Evolutionary conservation across 345 rosid species (phyloP), one percentile per base, ranked within the genome.

Genomic region (Firmiana major): DNA sequence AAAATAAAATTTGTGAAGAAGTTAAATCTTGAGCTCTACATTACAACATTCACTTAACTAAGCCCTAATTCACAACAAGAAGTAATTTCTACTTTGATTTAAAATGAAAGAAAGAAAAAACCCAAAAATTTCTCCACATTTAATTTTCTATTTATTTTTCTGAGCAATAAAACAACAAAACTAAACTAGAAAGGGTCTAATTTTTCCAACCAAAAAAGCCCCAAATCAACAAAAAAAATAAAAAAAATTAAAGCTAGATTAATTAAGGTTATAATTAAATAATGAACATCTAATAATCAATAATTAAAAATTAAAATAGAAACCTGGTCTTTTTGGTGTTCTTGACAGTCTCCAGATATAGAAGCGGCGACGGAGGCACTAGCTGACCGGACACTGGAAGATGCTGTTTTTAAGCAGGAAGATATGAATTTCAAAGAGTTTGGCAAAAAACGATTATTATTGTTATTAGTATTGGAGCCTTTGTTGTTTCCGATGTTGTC

Each of bases 381-480:
- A 53, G 98, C 97, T 53, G 98, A 89, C 53, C 97, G 91, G 26
- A 96, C 99, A 60, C 98, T 97, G 40, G 94, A 91, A 55, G 98
- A 95, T 54, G 98, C 99, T 63, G 98, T 93, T 78, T 88, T 88
- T 74, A 96, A 81, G 45, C 93, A 96, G 9, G 97, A 90, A 22
- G 97, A 96, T 76, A 96, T 90, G 83, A 96, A 92, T 81, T 91
- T 96, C 71, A 93, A 76, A 13, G 98, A 93, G 85, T 78, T 86
- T 1, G 97, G 98, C 55, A 96, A 48, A 66, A 93, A 86, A 11
- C 73, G 64, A 75, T 65, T 81, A 63, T 62, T 78, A 49, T 17
- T 79, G 28, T 81, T 79, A 31, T 53, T 71, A 45, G 10, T 79
- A 43, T 76, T 84, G 70, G 79, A 62, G 45, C 78, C 60, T 51